phyloP scores from a whole-genome alignment of 805 yeast genomes.

The Metschnikowia noctiluminum region DNA sequence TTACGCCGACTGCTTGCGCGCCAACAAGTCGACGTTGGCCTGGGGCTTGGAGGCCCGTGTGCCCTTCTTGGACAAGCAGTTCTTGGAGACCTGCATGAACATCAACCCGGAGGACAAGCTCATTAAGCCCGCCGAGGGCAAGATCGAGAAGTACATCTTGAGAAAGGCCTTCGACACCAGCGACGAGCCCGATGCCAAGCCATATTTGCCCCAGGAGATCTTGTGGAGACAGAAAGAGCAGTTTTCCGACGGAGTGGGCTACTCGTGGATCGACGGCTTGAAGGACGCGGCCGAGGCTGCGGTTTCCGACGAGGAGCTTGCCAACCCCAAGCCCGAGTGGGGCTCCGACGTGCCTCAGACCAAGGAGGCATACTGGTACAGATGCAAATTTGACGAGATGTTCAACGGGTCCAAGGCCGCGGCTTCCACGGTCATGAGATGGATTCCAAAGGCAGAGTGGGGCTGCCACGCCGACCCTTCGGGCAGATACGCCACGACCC shows the following conservation, averaged over 20 bases:
- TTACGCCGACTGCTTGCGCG: constrained; percentile 95
- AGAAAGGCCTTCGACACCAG: constrained; percentile 97
- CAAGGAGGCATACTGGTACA: constrained; percentile 99
- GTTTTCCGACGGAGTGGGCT: constrained; percentile 99
- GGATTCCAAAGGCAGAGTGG: constrained; percentile 99
- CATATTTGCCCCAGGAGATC: constrained; percentile 94
- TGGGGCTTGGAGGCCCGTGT: constrained; percentile 99
- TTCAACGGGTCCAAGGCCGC: constrained; percentile 85
- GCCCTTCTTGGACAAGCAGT: constrained; percentile 94
- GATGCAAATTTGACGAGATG: constrained; percentile 90
- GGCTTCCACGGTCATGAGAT: constrained; percentile 96
- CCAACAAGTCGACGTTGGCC: constrained; percentile 99
- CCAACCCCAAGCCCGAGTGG: constrained; percentile 93
- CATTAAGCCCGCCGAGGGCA: constrained; percentile 66
- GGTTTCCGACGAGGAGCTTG: constrained; percentile 86
- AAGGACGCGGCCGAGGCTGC: constrained; percentile 90
- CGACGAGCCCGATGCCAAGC: constrained; percentile 71
- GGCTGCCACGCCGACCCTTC: constrained; percentile 99
- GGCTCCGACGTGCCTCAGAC: constrained; percentile 93
- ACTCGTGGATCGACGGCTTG: constrained; percentile 97
- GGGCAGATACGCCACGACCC: constrained; percentile 93
- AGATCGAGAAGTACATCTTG: constrained; percentile 90
- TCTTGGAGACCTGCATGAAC: constrained; percentile 90
- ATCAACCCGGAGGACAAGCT: constrained; percentile 90
- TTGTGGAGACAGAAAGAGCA: constrained; percentile 99